Evolutionary conservation across 1,139 yeast species (phyloP).

Genomic region (Hyphopichia burtonii): DNA sequence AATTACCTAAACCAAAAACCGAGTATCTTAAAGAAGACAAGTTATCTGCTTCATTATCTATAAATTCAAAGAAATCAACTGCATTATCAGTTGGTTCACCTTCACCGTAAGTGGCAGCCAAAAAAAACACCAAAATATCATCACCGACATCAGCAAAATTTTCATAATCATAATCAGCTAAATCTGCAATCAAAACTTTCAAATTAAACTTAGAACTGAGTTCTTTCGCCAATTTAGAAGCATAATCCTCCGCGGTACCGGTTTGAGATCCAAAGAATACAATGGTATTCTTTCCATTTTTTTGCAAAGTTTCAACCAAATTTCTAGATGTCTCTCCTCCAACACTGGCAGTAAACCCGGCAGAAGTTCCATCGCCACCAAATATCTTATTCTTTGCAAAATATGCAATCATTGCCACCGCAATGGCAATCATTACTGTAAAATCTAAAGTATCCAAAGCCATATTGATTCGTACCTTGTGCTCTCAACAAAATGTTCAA

Average conservation of each 20-base stretch:
- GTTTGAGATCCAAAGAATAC: constrained; percentile 97
- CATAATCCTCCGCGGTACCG: constrained; percentile 99
- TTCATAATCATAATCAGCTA: constrained; percentile 82
- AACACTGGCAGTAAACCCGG: constrained; percentile 41
- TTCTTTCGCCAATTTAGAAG: constrained; percentile 86
- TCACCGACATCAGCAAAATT: constrained; percentile 55
- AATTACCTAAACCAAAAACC: constrained; percentile 88
- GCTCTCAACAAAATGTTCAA: no score
- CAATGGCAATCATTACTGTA: constrained; percentile 63
- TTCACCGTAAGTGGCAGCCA: constrained; percentile 94
- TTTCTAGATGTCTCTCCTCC: constrained; percentile 50
- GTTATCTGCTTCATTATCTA: constrained; percentile 58
- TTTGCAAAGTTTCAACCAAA: constrained; percentile 59
- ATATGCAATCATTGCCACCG: constrained; percentile 63
- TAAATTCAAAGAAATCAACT: constrained; percentile 62
- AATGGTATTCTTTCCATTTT: constrained; percentile 69
- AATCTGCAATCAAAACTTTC: constrained; percentile 82
- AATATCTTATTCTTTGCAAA: constrained; percentile 63
- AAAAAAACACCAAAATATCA: constrained; percentile 61
- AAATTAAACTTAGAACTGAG: constrained; percentile 79
- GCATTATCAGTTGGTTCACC: constrained; percentile 98
- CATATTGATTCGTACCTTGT: constrained; percentile 19
- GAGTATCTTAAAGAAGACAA: constrained; percentile 66
- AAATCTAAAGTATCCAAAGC: constrained; percentile 70
- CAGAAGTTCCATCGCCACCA: constrained; percentile 31